These are phyloP conservation scores for Penstemon newberryi DNA, from an alignment of 257 asterid genomes.

Conservation along the genomic window DNA sequence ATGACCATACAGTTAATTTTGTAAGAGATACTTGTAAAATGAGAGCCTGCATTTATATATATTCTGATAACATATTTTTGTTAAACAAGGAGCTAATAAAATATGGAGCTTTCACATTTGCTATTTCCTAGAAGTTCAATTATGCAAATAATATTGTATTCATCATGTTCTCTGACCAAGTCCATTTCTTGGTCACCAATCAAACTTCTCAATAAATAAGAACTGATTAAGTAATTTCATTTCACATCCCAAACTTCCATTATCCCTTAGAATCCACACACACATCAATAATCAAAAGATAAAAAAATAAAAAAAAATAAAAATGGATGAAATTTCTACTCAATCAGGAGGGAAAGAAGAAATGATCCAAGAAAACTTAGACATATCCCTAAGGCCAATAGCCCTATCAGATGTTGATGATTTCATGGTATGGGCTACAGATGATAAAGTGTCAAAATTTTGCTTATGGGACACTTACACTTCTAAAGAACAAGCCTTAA, in stretches of 20 bases:
- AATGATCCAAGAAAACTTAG: conserved; percentile 17
- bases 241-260: not conserved
- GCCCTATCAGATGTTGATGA: conserved; percentile 47
- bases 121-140: not conserved
- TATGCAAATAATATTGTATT: not conserved
- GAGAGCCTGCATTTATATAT: too few relatives aligned
- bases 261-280: too few relatives aligned
- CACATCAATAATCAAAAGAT: not conserved
- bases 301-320: not conserved
- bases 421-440: conserved; percentile 52
- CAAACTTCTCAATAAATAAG: not conserved
- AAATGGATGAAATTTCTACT: conserved; percentile 19
- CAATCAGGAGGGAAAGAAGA: conserved; percentile 19
- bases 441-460: conserved; percentile 40
- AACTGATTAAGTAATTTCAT: not conserved
- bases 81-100: too few relatives aligned
- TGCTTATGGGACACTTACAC: conserved; percentile 49
- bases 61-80: too few relatives aligned
- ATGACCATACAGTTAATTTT: too few relatives aligned
- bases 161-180: not conserved
- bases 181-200: not conserved
- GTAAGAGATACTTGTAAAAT: too few relatives aligned
- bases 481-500: conserved; percentile 29
- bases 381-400: conserved; percentile 35
- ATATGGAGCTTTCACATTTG: too few relatives aligned